phyloP scores from a whole-genome alignment of 805 yeast species.

The Soucietia sequanensis region DNA sequence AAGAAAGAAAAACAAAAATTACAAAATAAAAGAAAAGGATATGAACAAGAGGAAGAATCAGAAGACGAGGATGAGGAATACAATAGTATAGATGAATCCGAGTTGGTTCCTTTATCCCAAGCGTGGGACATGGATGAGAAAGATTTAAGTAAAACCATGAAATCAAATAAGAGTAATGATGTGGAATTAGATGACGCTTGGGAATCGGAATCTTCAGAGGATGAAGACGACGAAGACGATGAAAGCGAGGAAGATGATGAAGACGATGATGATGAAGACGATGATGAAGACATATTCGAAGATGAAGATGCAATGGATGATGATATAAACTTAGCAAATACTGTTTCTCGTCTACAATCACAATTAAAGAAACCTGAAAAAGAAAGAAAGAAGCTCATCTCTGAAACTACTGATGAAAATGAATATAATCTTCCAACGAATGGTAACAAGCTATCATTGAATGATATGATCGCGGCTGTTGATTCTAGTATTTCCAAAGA shows the following conservation, averaged over 20 bases:
- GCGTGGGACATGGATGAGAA: conserved; percentile 83
- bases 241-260: conserved; percentile 25
- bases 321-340: conserved; percentile 51
- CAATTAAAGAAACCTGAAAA: conserved; percentile 30
- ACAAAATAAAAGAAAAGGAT: conserved; percentile 23
- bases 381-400: conserved; percentile 48
- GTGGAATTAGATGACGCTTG: conserved; percentile 30
- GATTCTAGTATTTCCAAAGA: conserved; percentile 48
- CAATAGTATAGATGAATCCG: conserved; percentile 71
- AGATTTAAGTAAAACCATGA: conserved; percentile 28
- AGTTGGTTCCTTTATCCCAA: conserved; percentile 75
- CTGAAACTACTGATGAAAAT: conserved; percentile 59
- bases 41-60: conserved; percentile 32
- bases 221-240: conserved; percentile 18
- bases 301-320: conserved; percentile 27
- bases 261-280: conserved; percentile 23
- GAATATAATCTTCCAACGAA: conserved; percentile 67
- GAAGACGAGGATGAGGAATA: conserved; percentile 59
- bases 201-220: conserved; percentile 23
- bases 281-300: conserved; percentile 26
- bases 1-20: conserved; percentile 34
- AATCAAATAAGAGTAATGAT: conserved; percentile 14
- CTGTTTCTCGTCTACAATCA: conserved; percentile 41
- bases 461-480: conserved; percentile 73
- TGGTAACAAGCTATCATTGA: conserved; percentile 58